Conservation (phyloP, 495 filamentous ascomycete genomes). For the Aspergillus haitiensis region DNA sequence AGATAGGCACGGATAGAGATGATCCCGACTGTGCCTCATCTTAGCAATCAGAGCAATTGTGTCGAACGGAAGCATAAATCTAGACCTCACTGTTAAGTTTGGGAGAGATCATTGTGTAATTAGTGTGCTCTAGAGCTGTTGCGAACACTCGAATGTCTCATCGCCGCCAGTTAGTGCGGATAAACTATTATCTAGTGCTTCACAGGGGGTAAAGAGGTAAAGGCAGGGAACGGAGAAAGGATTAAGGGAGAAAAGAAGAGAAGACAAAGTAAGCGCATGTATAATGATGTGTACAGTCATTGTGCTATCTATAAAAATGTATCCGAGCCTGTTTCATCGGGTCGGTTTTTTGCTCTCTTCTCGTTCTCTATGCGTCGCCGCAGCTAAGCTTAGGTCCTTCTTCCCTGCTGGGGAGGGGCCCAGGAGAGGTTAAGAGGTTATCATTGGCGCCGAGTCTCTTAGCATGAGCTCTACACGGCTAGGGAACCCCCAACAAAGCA, state of each 20-base stretch:
- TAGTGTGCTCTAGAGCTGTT: background rate
- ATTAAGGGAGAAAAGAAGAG: background rate
- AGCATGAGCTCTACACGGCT: constrained; percentile 5
- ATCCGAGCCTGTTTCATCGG: no score
- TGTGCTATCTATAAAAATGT: no score
- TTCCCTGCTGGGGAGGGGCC: background rate
- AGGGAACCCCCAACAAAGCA: constrained; percentile 14
- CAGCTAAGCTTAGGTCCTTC: no score
- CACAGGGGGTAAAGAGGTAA: background rate
- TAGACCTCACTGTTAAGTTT: background rate
- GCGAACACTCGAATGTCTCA: background rate
- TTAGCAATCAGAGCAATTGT: background rate
- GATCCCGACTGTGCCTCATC: background rate
- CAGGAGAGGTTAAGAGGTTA: background rate
- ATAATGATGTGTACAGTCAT: background rate
- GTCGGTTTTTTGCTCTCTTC: no score
- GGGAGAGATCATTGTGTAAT: background rate
- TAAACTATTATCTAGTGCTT: background rate
- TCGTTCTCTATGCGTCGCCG: no score
- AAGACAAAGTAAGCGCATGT: background rate
- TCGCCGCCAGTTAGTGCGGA: background rate
- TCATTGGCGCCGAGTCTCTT: constrained; percentile 11
- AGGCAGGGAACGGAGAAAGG: background rate
- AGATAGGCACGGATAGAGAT: background rate
- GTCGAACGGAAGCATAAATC: no score